Evolutionary conservation across 176 grass and related monocot species (phyloP), one percentile per base, ranked within the genome.

Genomic region (Zizania latifolia): DNA sequence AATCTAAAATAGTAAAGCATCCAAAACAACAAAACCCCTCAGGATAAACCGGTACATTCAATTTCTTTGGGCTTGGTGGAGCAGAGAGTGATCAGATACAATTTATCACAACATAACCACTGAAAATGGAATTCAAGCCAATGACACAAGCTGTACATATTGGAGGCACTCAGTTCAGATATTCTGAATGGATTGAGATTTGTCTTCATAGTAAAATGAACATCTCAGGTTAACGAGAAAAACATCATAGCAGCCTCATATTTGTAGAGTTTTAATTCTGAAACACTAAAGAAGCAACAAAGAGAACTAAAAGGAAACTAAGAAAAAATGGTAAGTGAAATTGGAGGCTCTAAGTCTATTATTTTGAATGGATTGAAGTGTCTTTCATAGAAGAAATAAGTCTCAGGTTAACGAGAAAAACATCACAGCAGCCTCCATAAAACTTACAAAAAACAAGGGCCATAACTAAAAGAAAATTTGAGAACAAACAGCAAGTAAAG

Each of bases 341-440:
- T 6, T 48, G 31, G 74, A 82, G 67, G 14, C 34, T 37, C 59
- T 78, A 74, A 83, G 79, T 58, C 40, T 74, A 51, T 68, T 65
- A 13, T 58, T 78, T 75, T 66, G 73, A 82, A 78, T 82, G 85
- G 79, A 78, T 72, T 58, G 40, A 58, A 63, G n/a, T 83, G 79
- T 78, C 79, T 67, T 82, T 65, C 80, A 51, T 82, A 45, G 72
- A 15, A 72, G 27, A 35, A 29, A 72, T 13, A 67, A 38, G 29
- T 76, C 23, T 87, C 79, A 78, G 77, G 64, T 58, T 69, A 79
- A 58, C 27, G 39, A 45, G 64, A 79, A 84, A 83, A 65, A 65
- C 30, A 87, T 78, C 58, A 82, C 37, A 2, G 2, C 32, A 60
- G 28, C 50, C 59, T 65, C 64, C 44, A 38, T 48, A 22, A 30